Conservation (phyloP, 352 stramenopile genomes). For the Phytophthora pini region DNA sequence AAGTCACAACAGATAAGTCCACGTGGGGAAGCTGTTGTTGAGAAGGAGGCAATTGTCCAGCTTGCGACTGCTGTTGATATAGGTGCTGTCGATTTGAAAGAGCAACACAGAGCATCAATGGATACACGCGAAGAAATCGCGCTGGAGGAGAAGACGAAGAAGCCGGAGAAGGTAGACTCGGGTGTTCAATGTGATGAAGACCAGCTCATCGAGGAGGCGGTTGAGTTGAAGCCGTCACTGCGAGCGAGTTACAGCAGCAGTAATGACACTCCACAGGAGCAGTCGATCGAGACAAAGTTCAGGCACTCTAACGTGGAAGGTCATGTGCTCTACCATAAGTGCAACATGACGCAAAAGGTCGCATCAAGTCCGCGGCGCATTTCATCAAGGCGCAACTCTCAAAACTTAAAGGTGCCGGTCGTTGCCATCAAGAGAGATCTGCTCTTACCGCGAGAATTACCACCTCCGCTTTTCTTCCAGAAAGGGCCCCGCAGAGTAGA, state of each 20-base stretch:
- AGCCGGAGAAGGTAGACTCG: constrained; percentile 27
- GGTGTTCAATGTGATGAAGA: constrained; percentile 44
- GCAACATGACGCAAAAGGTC: not conserved
- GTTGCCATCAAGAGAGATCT: constrained; percentile 7
- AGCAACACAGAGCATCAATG: not conserved
- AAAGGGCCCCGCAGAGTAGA: constrained; percentile 24
- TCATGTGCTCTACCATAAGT: constrained; percentile 14
- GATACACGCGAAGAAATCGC: not conserved
- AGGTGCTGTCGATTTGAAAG: not conserved
- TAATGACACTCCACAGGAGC: not conserved
- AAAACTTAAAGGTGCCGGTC: not conserved
- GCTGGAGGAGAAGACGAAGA: not conserved
- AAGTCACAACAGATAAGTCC: constrained; percentile 18
- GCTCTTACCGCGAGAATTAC: constrained; percentile 35
- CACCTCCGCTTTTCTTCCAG: constrained; percentile 57
- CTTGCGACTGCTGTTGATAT: not conserved
- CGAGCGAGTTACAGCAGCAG: not conserved
- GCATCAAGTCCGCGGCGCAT: not conserved
- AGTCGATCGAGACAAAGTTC: not conserved
- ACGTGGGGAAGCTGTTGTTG: not conserved
- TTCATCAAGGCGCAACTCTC: not conserved
- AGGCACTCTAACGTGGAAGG: not conserved
- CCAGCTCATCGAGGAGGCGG: constrained; percentile 7
- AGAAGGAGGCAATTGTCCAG: constrained; percentile 3
- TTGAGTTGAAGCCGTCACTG: not conserved